Conservation (phyloP, 257 asterid species). For the Scutellaria barbata region DNA sequence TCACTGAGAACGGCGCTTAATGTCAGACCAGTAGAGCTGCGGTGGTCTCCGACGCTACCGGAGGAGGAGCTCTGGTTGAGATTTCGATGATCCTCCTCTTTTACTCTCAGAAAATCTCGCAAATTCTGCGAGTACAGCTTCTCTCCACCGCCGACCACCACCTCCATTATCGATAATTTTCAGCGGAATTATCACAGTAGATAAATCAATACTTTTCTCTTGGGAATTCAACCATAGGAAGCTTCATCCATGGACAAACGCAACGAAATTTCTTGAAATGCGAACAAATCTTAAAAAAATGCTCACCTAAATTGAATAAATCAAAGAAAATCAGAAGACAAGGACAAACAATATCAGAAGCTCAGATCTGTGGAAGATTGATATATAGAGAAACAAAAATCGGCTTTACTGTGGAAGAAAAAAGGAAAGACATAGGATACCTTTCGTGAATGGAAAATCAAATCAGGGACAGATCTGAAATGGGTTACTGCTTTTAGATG, state of each 20-base stretch:
- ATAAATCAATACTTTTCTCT: constrained; percentile 11
- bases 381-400: constrained; percentile 20
- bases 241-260: constrained; percentile 42
- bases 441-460: constrained; percentile 28
- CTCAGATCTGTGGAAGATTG: constrained; percentile 37
- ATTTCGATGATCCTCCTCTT: constrained; percentile 46
- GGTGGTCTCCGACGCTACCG: constrained; percentile 32
- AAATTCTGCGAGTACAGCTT: constrained; percentile 47
- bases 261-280: constrained; percentile 41
- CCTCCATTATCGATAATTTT: constrained; percentile 25
- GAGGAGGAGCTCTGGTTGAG: constrained; percentile 36
- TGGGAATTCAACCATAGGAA: constrained; percentile 36
- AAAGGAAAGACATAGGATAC: constrained; percentile 34
- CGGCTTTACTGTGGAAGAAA: constrained; percentile 14
- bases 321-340: constrained; percentile 1
- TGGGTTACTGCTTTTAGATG: constrained; percentile 37
- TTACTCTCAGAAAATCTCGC: constrained; percentile 45
- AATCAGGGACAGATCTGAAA: constrained; percentile 41
- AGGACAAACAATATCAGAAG: constrained; percentile 2
- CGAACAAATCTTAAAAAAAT: constrained; percentile 7
- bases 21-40: constrained; percentile 42
- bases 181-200: neutral
- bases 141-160: constrained; percentile 39
- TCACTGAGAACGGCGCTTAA: constrained; percentile 46
- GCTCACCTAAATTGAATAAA: constrained; percentile 1